Percentiles rank a stretch among this genome's conserved stretches.
Conservation (phyloP, 441 rosid genomes). For the Croton laevigatus region DNA sequence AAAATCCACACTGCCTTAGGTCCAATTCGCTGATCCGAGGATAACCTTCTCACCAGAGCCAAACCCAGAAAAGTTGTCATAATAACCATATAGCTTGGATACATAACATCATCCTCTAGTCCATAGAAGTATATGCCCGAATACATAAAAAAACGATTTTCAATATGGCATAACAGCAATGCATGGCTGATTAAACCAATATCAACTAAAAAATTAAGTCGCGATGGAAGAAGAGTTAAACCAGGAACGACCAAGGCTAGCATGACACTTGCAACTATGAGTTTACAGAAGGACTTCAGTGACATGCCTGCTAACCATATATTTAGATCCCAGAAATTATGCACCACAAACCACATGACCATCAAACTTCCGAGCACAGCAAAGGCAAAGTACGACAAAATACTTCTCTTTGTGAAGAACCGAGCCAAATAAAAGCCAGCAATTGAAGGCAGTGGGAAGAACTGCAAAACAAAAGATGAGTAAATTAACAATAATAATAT, state of each 20-base stretch:
- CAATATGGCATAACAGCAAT: conserved; percentile 74
- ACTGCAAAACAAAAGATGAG: conserved; percentile 50
- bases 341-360: conserved; percentile 87
- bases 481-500: neutral
- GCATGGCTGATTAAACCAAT: conserved; percentile 78
- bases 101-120: conserved; percentile 94
- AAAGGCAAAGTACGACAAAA: conserved; percentile 86
- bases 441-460: conserved; percentile 80
- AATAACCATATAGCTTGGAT: conserved; percentile 96
- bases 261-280: conserved; percentile 71
- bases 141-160: conserved; percentile 84
- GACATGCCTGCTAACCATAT: conserved; percentile 99
- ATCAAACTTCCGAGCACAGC: conserved; percentile 90
- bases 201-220: conserved; percentile 70
- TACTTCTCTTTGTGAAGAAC: conserved; percentile 81
- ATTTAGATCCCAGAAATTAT: conserved; percentile 96
- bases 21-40: conserved; percentile 71
- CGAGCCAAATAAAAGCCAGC: conserved; percentile 95
- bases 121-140: conserved; percentile 82
- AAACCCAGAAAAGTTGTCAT: conserved; percentile 76
- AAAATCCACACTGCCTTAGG: conserved; percentile 84
- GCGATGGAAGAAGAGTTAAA: conserved; percentile 81
- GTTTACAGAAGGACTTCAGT: conserved; percentile 83
- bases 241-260: conserved; percentile 91
- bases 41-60: conserved; percentile 79